phyloP scores from a whole-genome alignment of 345 rosid species.

The Cardamine chenopodiifolia region DNA sequence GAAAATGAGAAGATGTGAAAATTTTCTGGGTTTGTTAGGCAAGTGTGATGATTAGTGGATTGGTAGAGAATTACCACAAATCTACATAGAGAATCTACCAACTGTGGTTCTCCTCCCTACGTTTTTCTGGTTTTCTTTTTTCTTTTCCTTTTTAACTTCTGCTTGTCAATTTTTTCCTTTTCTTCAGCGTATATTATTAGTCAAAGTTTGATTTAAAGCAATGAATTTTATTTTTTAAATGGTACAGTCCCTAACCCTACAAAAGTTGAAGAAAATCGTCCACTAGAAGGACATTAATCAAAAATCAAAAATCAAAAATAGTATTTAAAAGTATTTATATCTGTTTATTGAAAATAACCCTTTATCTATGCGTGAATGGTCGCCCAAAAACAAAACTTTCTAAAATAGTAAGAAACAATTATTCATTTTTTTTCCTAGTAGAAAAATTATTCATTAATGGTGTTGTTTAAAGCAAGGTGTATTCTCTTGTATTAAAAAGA shows the following conservation, averaged over 20 bases:
- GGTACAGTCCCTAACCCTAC: slow-evolving; percentile 23
- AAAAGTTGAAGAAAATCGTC: no score
- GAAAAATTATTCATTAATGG: no score
- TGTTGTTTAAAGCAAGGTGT: no score
- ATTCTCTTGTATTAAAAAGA: no score
- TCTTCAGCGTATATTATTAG: slow-evolving; percentile 21
- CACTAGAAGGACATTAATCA: no score
- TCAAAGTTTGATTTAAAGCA: slow-evolving; percentile 17
- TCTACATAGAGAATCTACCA: background rate
- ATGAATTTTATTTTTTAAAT: no score
- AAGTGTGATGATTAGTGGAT: slow-evolving; percentile 30
- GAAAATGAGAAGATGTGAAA: slow-evolving; percentile 7
- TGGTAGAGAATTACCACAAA: slow-evolving; percentile 1
- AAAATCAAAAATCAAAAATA: slow-evolving; percentile 15
- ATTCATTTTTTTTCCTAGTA: no score
- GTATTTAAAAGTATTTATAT: background rate
- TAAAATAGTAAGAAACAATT: no score
- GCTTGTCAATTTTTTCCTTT: background rate
- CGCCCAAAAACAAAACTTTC: no score
- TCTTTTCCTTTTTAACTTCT: background rate
- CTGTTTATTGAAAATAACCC: background rate
- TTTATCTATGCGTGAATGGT: background rate
- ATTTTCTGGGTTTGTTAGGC: slow-evolving; percentile 21
- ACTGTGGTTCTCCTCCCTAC: slow-evolving; percentile 24
- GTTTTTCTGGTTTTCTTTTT: background rate